phyloP scores from a whole-genome alignment of 176 grass and related monocot genomes.

The Ensete ventricosum region DNA sequence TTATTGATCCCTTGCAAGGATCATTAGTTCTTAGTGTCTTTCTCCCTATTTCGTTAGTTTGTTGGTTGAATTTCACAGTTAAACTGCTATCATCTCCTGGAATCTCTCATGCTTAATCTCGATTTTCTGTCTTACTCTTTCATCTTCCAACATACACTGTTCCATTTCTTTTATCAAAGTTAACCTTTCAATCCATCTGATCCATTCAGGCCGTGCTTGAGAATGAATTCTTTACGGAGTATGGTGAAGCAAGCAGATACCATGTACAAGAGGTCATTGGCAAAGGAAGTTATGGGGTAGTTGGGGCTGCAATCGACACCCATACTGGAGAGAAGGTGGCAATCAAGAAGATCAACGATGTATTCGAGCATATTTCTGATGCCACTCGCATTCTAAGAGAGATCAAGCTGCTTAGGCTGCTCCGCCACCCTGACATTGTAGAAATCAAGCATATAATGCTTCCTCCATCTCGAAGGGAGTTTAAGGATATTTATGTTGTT shows the following conservation, averaged over 20 bases:
- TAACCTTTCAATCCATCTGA: not conserved
- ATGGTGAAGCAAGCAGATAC: conserved; percentile 57
- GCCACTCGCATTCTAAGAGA: conserved; percentile 62
- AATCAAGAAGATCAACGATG: conserved; percentile 79
- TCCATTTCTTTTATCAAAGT: too few species aligned
- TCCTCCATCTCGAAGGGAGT: conserved; percentile 67
- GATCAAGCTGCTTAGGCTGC: conserved; percentile 70
- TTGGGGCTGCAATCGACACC: conserved; percentile 65
- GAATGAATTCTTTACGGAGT: conserved; percentile 87
- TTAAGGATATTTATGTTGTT: conserved; percentile 78
- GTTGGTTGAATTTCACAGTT: not conserved
- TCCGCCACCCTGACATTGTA: conserved; percentile 69
- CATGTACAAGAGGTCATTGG: conserved; percentile 74
- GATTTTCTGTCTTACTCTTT: not conserved
- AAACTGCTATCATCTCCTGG: not conserved
- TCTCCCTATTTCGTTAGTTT: too few species aligned
- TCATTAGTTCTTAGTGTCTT: too few species aligned
- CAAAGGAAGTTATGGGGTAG: conserved; percentile 78
- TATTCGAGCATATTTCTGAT: conserved; percentile 70
- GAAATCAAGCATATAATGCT: conserved; percentile 83
- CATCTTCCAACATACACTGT: not conserved
- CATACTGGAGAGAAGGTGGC: conserved; percentile 62
- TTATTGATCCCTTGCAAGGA: too few species aligned
- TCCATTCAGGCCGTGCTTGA: conserved; percentile 33
- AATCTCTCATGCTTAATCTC: not conserved